A percentile compares a stretch with the other conserved stretches of the same genome.
These are phyloP conservation scores for Penicillium flavigenum DNA, from an alignment of 495 filamentous ascomycete species.

Conservation along the genomic window DNA sequence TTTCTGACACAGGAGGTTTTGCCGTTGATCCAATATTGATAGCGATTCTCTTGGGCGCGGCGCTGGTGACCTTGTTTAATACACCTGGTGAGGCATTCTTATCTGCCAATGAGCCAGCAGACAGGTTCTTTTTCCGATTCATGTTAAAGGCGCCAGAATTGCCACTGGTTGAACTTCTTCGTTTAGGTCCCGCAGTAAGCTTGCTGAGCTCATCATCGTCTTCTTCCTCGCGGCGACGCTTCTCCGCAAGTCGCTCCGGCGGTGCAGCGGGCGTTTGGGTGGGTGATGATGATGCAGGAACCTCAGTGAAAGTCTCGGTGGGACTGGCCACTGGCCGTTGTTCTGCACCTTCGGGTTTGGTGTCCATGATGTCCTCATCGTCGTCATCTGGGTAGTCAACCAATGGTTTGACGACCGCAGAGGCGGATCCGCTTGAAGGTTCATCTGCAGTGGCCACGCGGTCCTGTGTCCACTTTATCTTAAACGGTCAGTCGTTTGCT, in stretches of 20 bases:
- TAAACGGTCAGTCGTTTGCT: slow-evolving; percentile 6
- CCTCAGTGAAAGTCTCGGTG: slow-evolving; percentile 24
- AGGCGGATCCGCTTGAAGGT: slow-evolving; percentile 44
- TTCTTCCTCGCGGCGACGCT: slow-evolving; percentile 85
- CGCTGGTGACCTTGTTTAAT: slow-evolving; percentile 27
- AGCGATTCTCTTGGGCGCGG: slow-evolving; percentile 51
- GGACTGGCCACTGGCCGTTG: slow-evolving; percentile 21
- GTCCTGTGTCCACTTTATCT: slow-evolving; percentile 38
- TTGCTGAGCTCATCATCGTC: slow-evolving; percentile 80
- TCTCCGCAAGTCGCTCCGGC: slow-evolving; percentile 76
- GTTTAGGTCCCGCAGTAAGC: slow-evolving; percentile 63
- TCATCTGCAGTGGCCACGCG: slow-evolving; percentile 26
- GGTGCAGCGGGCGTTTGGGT: slow-evolving; percentile 48
- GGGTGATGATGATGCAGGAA: slow-evolving; percentile 29
- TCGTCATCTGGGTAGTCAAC: slow-evolving; percentile 94
- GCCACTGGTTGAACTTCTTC: slow-evolving; percentile 54
- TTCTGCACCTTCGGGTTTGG: slow-evolving; percentile 32
- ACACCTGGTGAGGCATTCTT: slow-evolving; percentile 30
- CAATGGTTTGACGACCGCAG: slow-evolving; percentile 66
- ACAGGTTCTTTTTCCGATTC: slow-evolving; percentile 42
- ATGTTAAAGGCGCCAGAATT: slow-evolving; percentile 37
- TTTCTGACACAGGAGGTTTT: slow-evolving; percentile 22
- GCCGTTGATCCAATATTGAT: slow-evolving; percentile 41
- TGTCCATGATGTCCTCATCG: slow-evolving; percentile 59
- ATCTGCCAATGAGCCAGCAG: slow-evolving; percentile 33